Base-by-base conservation (phyloP, 2,329 filamentous ascomycete genomes). In the Ascosphaera aggregata region DNA sequence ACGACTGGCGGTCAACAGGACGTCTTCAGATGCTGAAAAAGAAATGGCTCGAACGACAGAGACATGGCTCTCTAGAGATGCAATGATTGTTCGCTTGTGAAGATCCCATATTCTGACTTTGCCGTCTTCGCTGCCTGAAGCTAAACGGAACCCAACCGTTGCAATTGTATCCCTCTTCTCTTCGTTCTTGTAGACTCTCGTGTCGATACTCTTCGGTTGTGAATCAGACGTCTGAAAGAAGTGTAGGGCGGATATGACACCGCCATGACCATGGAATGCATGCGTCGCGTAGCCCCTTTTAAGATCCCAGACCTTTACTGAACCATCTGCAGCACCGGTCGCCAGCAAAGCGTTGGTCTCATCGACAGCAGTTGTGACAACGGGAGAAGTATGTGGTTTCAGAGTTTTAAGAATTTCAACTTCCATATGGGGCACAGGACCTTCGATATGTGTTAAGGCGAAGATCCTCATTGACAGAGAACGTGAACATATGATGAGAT, bases 231-330 rank as follows among this genome's bases (percentile, higher is more conserved):
- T 64, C 51, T 92, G 77, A 54, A 95, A 98, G 58, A 98, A 95
- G 48, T 77, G 76, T 15, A 98, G 64, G 0, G 89, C 82, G 9
- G 89, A 93, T 3, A 98, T 72, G 17, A 98, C 69, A 8, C 89
- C 85, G 43, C 84, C 84, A 41, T 92, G 86, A 1, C 85, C 85
- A 47, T 86, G 79, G 57, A 98, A 92, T 0, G 82, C 93, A 57
- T 98, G 89, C 19, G 91, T 98, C 22, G 84, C 74, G 56, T 80
- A 95, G 17, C 89, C 89, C 35, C 76, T 81, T 38, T 68, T 66
- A 43, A 98, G 82, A 58, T 98, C 89, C 86, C 86, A 98, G 39
- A 98, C 76, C 57, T 98, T 98, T 49, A 95, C 80, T 1, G 79
- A 72, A 18, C 89, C 89, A 53, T 98, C 89, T 2, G 89, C 85